Conservation (phyloP, 495 filamentous ascomycete genomes). For the Tuber microsphaerosporum region DNA sequence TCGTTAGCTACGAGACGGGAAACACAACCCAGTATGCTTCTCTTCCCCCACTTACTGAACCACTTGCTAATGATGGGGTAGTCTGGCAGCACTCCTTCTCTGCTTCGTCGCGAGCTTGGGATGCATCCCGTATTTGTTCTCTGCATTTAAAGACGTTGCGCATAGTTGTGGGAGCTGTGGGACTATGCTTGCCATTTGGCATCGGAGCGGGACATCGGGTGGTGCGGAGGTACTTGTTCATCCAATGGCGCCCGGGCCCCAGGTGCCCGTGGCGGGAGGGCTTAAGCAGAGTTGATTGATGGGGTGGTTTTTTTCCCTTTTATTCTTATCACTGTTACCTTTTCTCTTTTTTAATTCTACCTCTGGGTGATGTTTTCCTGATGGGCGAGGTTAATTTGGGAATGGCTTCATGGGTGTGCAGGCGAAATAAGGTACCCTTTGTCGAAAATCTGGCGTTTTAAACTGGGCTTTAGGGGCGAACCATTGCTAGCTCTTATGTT, state of each 20-base stretch:
- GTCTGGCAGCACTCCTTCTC: slow-evolving; percentile 13
- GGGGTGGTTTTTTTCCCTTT: neutral
- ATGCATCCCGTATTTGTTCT: slow-evolving; percentile 27
- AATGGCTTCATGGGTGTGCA: neutral
- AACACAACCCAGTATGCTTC: slow-evolving; percentile 26
- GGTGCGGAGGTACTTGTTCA: slow-evolving; percentile 21
- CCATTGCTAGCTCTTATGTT: neutral
- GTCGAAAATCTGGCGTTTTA: neutral
- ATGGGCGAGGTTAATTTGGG: neutral
- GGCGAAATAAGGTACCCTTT: neutral
- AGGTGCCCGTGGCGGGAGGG: neutral
- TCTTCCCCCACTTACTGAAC: neutral
- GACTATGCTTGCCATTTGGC: slow-evolving; percentile 25
- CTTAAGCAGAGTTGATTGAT: neutral
- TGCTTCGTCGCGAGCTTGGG: slow-evolving; percentile 15
- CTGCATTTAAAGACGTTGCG: slow-evolving; percentile 21
- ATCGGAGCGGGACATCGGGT: slow-evolving; percentile 21
- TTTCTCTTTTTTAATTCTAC: neutral
- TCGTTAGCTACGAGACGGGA: neutral
- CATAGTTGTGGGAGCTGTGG: slow-evolving; percentile 26
- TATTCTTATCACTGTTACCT: neutral
- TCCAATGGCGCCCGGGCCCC: neutral
- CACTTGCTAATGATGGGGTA: slow-evolving; percentile 4
- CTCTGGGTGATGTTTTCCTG: neutral
- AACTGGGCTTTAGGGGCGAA: neutral